Base-by-base conservation (phyloP, 1,284 basidiomycete genomes). In the Cutaneotrichosporon sp. region DNA sequence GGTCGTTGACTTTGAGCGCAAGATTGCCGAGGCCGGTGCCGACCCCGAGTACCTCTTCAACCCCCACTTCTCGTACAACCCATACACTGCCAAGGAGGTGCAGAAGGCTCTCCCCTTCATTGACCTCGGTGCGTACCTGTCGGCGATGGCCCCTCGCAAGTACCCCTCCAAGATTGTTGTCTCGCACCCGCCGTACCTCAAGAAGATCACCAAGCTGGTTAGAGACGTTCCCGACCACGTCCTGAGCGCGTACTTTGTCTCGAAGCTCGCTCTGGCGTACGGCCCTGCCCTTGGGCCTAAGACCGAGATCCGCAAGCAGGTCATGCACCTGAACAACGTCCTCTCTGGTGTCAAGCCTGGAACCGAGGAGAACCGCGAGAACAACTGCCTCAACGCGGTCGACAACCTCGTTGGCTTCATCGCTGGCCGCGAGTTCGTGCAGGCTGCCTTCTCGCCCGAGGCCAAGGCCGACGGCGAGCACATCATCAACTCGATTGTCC, bases 11-110 rank as follows among this genome's bases (percentile, higher is more conserved):
- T 89, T 98, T 64, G 95, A 99, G 81, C 83, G 84, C 56, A 82
- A 85, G 68, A 81, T 99, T n/a, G 91, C 92, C 0, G 81, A 87
- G 58, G 89, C 90, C 7, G 91, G 88, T 62, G 83, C 92, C 47
- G 92, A 94, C 69, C 82, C 88, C 83, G 91, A 82, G 84, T 75
- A 80, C 61, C 72, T 84, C 49, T 79, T 75, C 63, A 82, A 98
- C 74, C 95, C 95, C 0, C 82, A 92, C 58, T 88, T 84, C 51
- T 90, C 91, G 0, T 98, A 99, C 82, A 97, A 99, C 77, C 93
- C 93, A 2, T 84, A 85, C 50, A 80, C 84, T 0, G 81, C 92
- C 62, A 82, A 84, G 59, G 87, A 89, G 57, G 82, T 95, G 55
- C 86, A 87, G n/a, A 81, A 84, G 9, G 81, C 87, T 5, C 81